Base-by-base conservation (phyloP, 2,329 filamentous ascomycete genomes). In the Neopestalotiopsis rosae region DNA sequence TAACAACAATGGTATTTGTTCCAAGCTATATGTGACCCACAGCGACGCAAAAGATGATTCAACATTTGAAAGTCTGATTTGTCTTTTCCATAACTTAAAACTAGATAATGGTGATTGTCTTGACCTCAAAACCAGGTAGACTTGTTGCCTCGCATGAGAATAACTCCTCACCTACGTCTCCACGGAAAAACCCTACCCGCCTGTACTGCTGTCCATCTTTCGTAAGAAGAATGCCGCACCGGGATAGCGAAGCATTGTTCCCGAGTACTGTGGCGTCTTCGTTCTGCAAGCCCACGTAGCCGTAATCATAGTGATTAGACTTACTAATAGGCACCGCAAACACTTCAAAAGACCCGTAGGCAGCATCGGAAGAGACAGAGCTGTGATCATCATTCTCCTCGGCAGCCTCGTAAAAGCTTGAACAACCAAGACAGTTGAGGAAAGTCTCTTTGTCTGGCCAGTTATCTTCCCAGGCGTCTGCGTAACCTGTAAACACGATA, bases 151-250 rank as follows among this genome's bases (percentile, higher is more conserved):
- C 12, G n/a, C 20, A 58, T 24, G 20, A 28, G 56, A 30, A 58
- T n/a, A 58, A 10, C n/a, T 58, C 56, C 28, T 28, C 56, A 58
- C 28, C 56, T 10, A 58, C 56, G 28, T 30, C 24, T n/a, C 56
- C 20, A 58, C 56, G 56, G 20, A 58, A n/a, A 14, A 58, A 58
- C 56, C 56, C 56, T 28, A 58, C 56, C n/a, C 56, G 56, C 56
- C 24, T 58, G 6, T 58, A 58, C 56, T 58, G 20, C 20, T 58
- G 20, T 28, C 56, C 56, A 30, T 58, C 56, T 10, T 58, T 28
- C 9, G 14, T 13, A 30, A 58, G 56, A 24, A 58, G 56, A 24
- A 58, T 28, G 10, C 56, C 56, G 28, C 56, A 58, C 28, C 56
- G 30, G 7, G 20, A 24, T n/a, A 30, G 28, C 6, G 14, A 28